Base-by-base conservation (phyloP, 2,329 filamentous ascomycete species). In the Fusarium oxysporum region DNA sequence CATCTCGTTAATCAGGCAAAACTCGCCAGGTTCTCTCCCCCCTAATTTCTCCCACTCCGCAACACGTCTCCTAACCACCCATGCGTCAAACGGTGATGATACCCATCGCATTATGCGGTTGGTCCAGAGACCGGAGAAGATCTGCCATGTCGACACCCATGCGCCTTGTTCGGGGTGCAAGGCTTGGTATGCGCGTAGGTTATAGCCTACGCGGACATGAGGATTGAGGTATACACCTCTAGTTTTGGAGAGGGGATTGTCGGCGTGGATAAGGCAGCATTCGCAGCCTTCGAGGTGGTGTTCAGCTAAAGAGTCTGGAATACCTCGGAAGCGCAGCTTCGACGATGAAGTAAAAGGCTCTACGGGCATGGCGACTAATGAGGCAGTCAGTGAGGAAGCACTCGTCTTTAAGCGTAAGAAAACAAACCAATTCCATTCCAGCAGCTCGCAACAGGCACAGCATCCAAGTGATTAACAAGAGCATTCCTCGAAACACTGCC, bases 251-350 rank as follows among this genome's bases (percentile, higher is more conserved):
- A 90, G 81, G 3, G 88, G 88, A 74, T 93, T 94, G 76, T 94
- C 92, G 5, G 89, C 89, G 78, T 94, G 92, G 61, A 94, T 90
- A 58, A 95, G 87, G 80, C 93, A 95, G 83, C 92, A 95, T 81
- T 95, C 93, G 19, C 90, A 92, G n/a, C 86, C 93, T 80, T 95
- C 93, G 32, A 95, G 84, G 77, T 93, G 92, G 32, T 83, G 77
- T 12, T 80, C 77, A 5, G 89, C 89, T 3, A 96, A 87, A 8
- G 85, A 86, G 76, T 93, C 91, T 0, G 88, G 78, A 28, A 92
- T 85, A 8, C 86, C 91, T 14, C 92, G 89, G 80, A 93, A 93
- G n/a, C 82, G 84, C 0, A 93, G 78, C 50, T 76, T 74, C 6
- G 77, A 77, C 3, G 81, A 78, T 4, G 82, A 82, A 71, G 89